Percentiles rank a stretch among this genome's conserved stretches.
Conservation (phyloP, 305 asterid genomes). For the Lippia alba region DNA sequence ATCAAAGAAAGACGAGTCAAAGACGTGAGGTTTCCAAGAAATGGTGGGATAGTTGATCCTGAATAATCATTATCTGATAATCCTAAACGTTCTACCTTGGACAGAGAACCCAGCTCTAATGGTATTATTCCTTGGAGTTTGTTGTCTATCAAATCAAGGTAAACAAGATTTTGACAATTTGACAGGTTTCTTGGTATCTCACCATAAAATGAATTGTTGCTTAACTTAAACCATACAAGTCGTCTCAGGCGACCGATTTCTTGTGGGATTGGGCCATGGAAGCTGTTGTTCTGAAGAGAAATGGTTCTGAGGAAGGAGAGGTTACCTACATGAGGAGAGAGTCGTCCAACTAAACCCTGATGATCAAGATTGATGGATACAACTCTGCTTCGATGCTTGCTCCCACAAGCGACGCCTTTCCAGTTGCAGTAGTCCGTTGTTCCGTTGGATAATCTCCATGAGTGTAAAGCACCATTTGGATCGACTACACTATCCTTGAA, state of each 20-base stretch:
- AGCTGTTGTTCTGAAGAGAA: slow-evolving; percentile 29
- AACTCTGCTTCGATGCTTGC: slow-evolving; percentile 16
- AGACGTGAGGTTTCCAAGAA: slow-evolving; percentile 32
- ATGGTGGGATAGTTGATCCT: slow-evolving; percentile 39
- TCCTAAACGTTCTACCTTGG: slow-evolving; percentile 28
- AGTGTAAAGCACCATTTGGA: too few species aligned
- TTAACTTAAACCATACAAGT: not conserved
- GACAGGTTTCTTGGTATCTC: slow-evolving; percentile 44
- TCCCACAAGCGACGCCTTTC: slow-evolving; percentile 32
- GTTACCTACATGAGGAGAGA: slow-evolving; percentile 33
- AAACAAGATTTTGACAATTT: slow-evolving; percentile 32
- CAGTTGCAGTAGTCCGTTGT: slow-evolving; percentile 33
- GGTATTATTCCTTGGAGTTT: slow-evolving; percentile 25
- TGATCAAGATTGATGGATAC: slow-evolving; percentile 24
- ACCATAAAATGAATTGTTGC: slow-evolving; percentile 24
- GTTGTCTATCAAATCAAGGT: slow-evolving; percentile 41
- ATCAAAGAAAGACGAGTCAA: slow-evolving; percentile 16
- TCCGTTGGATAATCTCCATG: too few species aligned
- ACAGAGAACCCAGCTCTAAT: slow-evolving; percentile 32
- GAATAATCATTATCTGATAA: slow-evolving; percentile 23
- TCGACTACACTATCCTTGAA: too few species aligned
- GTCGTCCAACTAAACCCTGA: slow-evolving; percentile 32
- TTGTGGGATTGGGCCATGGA: slow-evolving; percentile 38
- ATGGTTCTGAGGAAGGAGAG: slow-evolving; percentile 29
- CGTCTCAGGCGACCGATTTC: slow-evolving; percentile 39